Evolutionary conservation across 805 yeast species (phyloP), one percentile per base, ranked within the genome.

Genomic region (Metschnikowia lunata): DNA sequence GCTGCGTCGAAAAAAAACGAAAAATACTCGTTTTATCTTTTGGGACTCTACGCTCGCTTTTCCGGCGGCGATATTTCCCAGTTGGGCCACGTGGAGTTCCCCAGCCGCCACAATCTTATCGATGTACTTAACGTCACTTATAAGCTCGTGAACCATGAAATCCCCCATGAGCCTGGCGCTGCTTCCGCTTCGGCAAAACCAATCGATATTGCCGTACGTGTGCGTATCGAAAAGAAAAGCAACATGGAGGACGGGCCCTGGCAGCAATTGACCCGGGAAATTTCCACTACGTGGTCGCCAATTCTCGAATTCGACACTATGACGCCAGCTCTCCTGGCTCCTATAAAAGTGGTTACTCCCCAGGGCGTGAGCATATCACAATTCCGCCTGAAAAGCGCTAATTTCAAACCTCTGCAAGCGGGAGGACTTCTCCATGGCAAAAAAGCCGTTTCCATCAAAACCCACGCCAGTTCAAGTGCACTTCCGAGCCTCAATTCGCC

Each of bases 241-340:
- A 37, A 40, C 7, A 8, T 12, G 11, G 37, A 12, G 1, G 31
- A 40, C 8, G 46, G 45, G 7, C 37, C 34, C 1, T 36, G 36
- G 42, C 47, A 46, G n/a, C 51, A 48, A 27, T 37, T 60, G 15
- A 64, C 69, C 39, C 56, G 57, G 45, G 48, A 48, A 15, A 67
- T 71, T 26, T 50, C 60, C 12, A 69, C 74, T 4, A 54, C 57
- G 36, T 69, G 75, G 76, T 47, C 66, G 8, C 76, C 77, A 4
- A 52, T 55, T 36, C 53, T 71, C 32, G 76, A 66, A 42, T 61
- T 49, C 59, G 60, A 62, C 8, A 41, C 8, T 15, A 8, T 9
- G 7, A 7, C 29, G 11, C 37, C 10, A 11, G 10, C 37, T 5
- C 45, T 36, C 26, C 23, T 12, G n/a, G 9, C 12, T 8, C 46